Base-by-base conservation (phyloP, 352 stramenopile genomes). In the Phytopythium mirpurense region DNA sequence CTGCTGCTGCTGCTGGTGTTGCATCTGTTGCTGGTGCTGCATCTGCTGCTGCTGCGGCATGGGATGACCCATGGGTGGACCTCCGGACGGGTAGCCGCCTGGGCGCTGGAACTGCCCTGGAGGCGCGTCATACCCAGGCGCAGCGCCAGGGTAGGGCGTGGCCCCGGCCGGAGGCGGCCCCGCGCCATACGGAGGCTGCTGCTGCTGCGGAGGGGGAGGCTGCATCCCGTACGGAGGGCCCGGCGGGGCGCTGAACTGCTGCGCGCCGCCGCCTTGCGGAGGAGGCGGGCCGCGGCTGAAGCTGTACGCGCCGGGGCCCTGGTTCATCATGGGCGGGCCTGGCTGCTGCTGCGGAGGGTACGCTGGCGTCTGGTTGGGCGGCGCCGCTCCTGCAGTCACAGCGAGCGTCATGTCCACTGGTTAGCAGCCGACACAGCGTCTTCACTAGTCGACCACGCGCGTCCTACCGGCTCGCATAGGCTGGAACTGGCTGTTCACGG, bases 401-500 rank as follows among this genome's bases (percentile, higher is more conserved):
- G 12, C 19, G 26, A 40, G 14, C 45, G 21, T 21, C 31, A n/a
- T n/a, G n/a, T n/a, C n/a, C n/a, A n/a, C n/a, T n/a, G n/a, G n/a
- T n/a, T n/a, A n/a, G n/a, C n/a, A n/a, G n/a, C n/a, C n/a, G n/a
- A n/a, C n/a, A n/a, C n/a, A n/a, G n/a, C n/a, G n/a, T n/a, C n/a
- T n/a, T n/a, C n/a, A n/a, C n/a, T n/a, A n/a, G n/a, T n/a, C n/a
- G n/a, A n/a, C n/a, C n/a, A n/a, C n/a, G n/a, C n/a, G 23, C 23
- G 42, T 16, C 31, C 10, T 31, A 52, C 46, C 46, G 23, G 19
- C 36, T 38, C 36, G 50, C 8, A 9, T 11, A 21, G 69, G 67
- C 42, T 63, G 51, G 41, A 70, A 75, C 43, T 81, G 57, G 27
- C 41, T 63, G 55, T 72, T 83, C 54, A 77, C 57, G 32, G 74